Evolutionary conservation across 2,329 filamentous ascomycete species (phyloP), one percentile per base, ranked within the genome.

Genomic region (Colletotrichum shisoi): DNA sequence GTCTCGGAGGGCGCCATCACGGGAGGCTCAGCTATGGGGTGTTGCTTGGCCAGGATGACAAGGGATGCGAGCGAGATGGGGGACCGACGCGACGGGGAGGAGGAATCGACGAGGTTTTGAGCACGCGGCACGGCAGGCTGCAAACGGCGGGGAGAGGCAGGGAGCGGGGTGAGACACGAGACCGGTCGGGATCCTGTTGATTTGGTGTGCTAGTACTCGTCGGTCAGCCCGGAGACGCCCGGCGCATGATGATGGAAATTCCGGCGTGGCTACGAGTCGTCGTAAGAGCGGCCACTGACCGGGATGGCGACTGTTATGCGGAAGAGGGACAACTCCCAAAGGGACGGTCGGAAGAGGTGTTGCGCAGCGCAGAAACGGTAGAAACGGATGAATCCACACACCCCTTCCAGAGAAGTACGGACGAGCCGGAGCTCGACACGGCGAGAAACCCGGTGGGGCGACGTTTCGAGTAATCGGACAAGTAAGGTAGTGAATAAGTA

Each of bases 241-340:
- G 65, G 65, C 56, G 65, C 65, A 68, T 68, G 65, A 65, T 65
- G 65, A 56, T 65, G 27, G 49, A 53, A 68, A 60, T 60, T 51
- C 39, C 24, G 27, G 65, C 37, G 61, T 40, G n/a, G 56, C 31
- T 46, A 34, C 56, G 42, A 58, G 44, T 40, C 39, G 62, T 65
- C 56, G 54, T 68, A 59, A 60, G 49, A 60, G 62, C 54, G 62
- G 56, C 65, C 61, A 51, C 56, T 54, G 49, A 68, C 61, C 54
- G 56, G 65, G 64, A 56, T 57, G 49, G 37, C 31, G 27, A 51
- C 19, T 24, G 21, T 68, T 57, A 68, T 65, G 65, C 61, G 62
- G 13, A 31, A 37, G 12, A 12, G 40, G 15, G 9, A 49, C 42
- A 9, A 13, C 19, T 48, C 15, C 31, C 44, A 21, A 21, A 17